Percentiles rank a stretch among this genome's conserved stretches.
These are phyloP conservation scores for Magnolia changhungtana DNA, from an alignment of 164 flowering plant species.

Conservation along the genomic window DNA sequence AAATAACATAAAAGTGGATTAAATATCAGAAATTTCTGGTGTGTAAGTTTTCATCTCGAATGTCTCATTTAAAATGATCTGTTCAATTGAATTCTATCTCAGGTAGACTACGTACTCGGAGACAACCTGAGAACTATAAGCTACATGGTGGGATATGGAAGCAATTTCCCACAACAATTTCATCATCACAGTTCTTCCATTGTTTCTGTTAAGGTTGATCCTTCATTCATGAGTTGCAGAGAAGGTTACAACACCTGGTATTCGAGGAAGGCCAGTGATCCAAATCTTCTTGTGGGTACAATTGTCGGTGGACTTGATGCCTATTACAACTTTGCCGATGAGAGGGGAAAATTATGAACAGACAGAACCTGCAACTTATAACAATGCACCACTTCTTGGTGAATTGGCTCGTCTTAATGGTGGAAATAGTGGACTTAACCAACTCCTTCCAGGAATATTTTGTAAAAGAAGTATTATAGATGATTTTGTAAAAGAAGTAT, in stretches of 20 bases:
- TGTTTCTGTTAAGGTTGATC: constrained; percentile 60
- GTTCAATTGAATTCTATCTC: not conserved
- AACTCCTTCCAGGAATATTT: constrained; percentile 74
- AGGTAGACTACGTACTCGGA: constrained; percentile 95
- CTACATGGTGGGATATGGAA: constrained; percentile 95
- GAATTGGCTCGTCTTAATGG: constrained; percentile 60
- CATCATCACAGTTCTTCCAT: constrained; percentile 94
- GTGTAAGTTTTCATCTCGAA: no score
- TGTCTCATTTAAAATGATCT: not conserved
- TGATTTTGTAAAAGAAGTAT: no score
- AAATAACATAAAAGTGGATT: no score
- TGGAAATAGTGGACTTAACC: constrained; percentile 61
- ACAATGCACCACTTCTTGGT: constrained; percentile 91
- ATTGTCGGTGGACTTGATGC: constrained; percentile 95
- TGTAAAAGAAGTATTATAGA: no score
- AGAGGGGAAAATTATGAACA: constrained; percentile 87
- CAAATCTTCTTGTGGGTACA: constrained; percentile 79
- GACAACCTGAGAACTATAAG: constrained; percentile 95
- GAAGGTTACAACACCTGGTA: constrained; percentile 90
- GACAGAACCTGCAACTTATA: constrained; percentile 91
- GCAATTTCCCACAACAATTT: constrained; percentile 69
- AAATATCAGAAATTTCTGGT: no score
- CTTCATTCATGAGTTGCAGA: constrained; percentile 74
- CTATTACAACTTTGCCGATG: constrained; percentile 82
- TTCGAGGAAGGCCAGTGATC: constrained; percentile 68